phyloP scores from a whole-genome alignment of 441 rosid genomes.

The Pelargonium cotyledonis region DNA sequence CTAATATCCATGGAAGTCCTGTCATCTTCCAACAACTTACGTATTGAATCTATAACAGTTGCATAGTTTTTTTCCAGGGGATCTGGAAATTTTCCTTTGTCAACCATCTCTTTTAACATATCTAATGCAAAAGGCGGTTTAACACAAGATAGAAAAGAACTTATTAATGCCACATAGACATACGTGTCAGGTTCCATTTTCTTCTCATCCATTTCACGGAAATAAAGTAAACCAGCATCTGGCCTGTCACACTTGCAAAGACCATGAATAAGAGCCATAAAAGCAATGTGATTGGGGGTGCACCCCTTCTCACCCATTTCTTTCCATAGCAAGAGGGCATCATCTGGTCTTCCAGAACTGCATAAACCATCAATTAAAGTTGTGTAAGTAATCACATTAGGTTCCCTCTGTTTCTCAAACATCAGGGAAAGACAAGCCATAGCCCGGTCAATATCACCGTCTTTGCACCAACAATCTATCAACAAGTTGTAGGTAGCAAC shows the following conservation, averaged over 20 bases:
- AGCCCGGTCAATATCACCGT: slow-evolving; percentile 46
- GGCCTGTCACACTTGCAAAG: slow-evolving; percentile 74
- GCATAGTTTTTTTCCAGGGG: slow-evolving; percentile 41
- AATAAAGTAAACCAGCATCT: slow-evolving; percentile 44
- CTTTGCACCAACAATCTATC: slow-evolving; percentile 83
- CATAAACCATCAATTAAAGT: slow-evolving; percentile 63
- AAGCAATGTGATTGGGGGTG: slow-evolving; percentile 48
- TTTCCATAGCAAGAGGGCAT: slow-evolving; percentile 58
- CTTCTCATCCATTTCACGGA: slow-evolving; percentile 55
- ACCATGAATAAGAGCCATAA: slow-evolving; percentile 67
- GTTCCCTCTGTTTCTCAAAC: slow-evolving; percentile 42
- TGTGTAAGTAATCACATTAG: slow-evolving; percentile 69
- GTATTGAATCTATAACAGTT: slow-evolving; percentile 40
- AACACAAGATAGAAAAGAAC: slow-evolving; percentile 38
- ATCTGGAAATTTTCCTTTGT: slow-evolving; percentile 43
- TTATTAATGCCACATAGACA: slow-evolving; percentile 44
- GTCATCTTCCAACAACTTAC: slow-evolving; percentile 45
- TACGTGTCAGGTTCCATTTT: slow-evolving; percentile 61
- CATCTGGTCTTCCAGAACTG: slow-evolving; percentile 57
- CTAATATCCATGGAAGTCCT: slow-evolving; percentile 43
- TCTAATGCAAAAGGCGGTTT: slow-evolving; percentile 45
- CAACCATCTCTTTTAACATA: slow-evolving; percentile 56
- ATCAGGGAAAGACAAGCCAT: slow-evolving; percentile 50
- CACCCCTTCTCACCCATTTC: slow-evolving; percentile 52
- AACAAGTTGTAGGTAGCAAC: slow-evolving; percentile 60